Percentiles rank a stretch among this genome's conserved stretches.
These are phyloP conservation scores for Podila verticillata DNA, from an alignment of 192 early-diverging fungal species.

Conservation along the genomic window DNA sequence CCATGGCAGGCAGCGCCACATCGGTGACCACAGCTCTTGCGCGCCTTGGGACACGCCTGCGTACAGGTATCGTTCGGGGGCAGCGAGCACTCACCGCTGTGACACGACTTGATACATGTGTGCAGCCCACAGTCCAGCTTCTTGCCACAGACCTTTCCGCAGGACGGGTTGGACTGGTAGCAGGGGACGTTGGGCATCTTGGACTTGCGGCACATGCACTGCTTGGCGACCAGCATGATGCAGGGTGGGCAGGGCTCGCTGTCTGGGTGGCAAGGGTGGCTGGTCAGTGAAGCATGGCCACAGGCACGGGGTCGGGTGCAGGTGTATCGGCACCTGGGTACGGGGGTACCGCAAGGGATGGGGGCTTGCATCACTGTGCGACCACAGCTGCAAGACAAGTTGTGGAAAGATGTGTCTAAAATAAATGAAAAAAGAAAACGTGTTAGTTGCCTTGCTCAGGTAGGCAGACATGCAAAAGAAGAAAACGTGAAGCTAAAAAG, in stretches of 20 bases:
- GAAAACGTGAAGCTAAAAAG: background rate
- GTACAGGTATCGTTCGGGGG: conserved; percentile 62
- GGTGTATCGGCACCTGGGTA: conserved; percentile 78
- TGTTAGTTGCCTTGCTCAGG: background rate
- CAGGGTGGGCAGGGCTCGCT: conserved; percentile 92
- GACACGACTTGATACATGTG: conserved; percentile 84
- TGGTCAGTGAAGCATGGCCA: conserved; percentile 76
- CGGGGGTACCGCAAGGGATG: conserved; percentile 82
- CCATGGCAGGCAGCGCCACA: conserved; percentile 84
- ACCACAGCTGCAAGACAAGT: conserved; percentile 89
- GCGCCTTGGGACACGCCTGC: conserved; percentile 79
- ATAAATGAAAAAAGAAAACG: background rate
- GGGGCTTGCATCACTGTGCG: conserved; percentile 83
- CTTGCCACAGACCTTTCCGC: conserved; percentile 74
- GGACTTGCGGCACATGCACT: conserved; percentile 83
- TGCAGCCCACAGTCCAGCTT: conserved; percentile 76
- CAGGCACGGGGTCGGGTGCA: conserved; percentile 79
- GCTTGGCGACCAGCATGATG: conserved; percentile 77
- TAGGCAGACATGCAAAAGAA: too few relatives aligned
- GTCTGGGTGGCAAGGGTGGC: conserved; percentile 90
- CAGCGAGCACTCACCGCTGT: conserved; percentile 76
- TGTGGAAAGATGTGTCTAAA: conserved; percentile 78
- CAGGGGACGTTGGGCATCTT: conserved; percentile 85
- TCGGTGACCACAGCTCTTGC: conserved; percentile 84
- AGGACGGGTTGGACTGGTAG: conserved; percentile 76